These are phyloP conservation scores for Globisporangium splendens DNA, from an alignment of 352 stramenopile species.

Conservation along the genomic window DNA sequence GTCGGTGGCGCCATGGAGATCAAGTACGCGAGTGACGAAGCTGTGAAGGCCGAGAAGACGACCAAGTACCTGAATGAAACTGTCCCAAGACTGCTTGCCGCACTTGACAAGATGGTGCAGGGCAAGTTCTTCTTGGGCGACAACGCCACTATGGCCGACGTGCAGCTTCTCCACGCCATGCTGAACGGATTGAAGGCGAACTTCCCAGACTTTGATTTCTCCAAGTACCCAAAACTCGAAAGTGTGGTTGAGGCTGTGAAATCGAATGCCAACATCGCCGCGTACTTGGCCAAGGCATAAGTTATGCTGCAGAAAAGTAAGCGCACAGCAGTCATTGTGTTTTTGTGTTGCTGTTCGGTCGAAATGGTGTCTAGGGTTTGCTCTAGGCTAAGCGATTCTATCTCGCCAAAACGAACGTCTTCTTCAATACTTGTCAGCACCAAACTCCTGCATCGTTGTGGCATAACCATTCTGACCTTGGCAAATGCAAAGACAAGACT, in stretches of 20 bases:
- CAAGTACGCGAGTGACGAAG: conserved; percentile 19
- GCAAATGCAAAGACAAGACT: no score
- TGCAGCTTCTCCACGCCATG: conserved; percentile 12
- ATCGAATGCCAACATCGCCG: conserved; percentile 21
- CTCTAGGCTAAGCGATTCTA: no score
- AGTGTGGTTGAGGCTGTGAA: conserved; percentile 21
- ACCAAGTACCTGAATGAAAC: not conserved
- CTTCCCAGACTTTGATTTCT: not conserved
- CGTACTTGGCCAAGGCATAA: conserved; percentile 26
- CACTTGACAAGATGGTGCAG: conserved; percentile 33
- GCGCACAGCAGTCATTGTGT: no score
- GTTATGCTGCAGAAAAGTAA: no score
- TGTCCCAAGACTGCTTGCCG: conserved; percentile 18
- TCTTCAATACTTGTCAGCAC: no score
- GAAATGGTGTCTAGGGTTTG: no score
- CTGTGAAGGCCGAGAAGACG: conserved; percentile 4
- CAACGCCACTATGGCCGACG: conserved; percentile 21
- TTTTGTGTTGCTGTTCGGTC: no score
- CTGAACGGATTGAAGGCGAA: conserved; percentile 1
- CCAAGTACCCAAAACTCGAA: conserved; percentile 8
- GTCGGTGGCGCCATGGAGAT: conserved; percentile 22
- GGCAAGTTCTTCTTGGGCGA: conserved; percentile 26
- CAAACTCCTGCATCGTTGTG: no score
- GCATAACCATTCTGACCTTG: no score
- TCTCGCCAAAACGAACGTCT: no score